Conservation (phyloP, 371 early-diverging fungal genomes). For the Umbelopsis sp. region DNA sequence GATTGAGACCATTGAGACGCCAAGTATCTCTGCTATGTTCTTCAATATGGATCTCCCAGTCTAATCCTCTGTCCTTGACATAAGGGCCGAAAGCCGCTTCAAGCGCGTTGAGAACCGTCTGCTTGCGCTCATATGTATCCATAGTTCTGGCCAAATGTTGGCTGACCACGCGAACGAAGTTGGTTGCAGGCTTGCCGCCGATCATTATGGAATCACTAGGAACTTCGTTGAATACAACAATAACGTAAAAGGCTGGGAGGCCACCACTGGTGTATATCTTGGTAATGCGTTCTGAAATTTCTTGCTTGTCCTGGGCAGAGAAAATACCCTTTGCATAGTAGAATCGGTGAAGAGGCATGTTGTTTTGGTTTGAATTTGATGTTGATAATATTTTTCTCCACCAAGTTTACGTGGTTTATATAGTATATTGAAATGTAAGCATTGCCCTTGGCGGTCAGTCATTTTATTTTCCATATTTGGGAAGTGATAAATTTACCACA, state of each 20-base stretch:
- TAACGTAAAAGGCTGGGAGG: slow-evolving; percentile 12
- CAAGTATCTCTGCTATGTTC: neutral
- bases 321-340: neutral
- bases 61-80: slow-evolving; percentile 11
- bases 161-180: slow-evolving; percentile 16
- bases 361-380: neutral
- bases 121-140: slow-evolving; percentile 6
- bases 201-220: neutral
- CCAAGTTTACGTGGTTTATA: too few species aligned
- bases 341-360: slow-evolving; percentile 18
- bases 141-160: slow-evolving; percentile 17
- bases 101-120: neutral
- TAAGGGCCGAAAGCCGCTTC: slow-evolving; percentile 9
- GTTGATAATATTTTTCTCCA: too few species aligned
- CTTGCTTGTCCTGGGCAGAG: slow-evolving; percentile 9
- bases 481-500: too few species aligned
- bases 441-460: too few species aligned
- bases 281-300: neutral
- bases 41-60: slow-evolving; percentile 20
- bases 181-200: neutral
- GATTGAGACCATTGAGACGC: neutral
- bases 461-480: too few species aligned
- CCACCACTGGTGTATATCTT: neutral
- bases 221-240: neutral
- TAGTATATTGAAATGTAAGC: too few species aligned